A percentile compares a stretch with the other conserved stretches of the same genome.
phyloP scores from a whole-genome alignment of 2,329 filamentous ascomycete species.

The Hymenoscyphus scutula region DNA sequence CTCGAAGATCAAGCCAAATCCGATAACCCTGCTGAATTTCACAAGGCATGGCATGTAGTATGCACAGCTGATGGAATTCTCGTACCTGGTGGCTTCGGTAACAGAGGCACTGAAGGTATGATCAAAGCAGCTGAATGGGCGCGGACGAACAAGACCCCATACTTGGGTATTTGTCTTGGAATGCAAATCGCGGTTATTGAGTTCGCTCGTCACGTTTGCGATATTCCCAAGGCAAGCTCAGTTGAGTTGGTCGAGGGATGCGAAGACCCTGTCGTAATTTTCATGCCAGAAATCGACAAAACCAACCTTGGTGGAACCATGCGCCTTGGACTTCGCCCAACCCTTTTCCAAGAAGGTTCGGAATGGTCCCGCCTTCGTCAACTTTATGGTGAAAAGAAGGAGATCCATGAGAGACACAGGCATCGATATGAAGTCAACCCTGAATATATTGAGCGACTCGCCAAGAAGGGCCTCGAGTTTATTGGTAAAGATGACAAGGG shows the following conservation, averaged over 20 bases:
- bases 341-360: conserved; percentile 69
- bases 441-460: conserved; percentile 65
- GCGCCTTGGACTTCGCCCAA: conserved; percentile 74
- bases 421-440: conserved; percentile 93
- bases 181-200: conserved; percentile 86
- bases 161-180: conserved; percentile 78
- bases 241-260: conserved; percentile 35
- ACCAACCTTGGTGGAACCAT: conserved; percentile 74
- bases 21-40: conserved; percentile 67
- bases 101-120: conserved; percentile 81
- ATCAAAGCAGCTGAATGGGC: conserved; percentile 84
- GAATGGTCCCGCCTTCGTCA: conserved; percentile 77
- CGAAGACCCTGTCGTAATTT: conserved; percentile 61
- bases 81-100: conserved; percentile 63
- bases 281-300: conserved; percentile 86
- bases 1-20: conserved; percentile 67
- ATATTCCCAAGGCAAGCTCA: conserved; percentile 46
- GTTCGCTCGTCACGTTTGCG: conserved; percentile 73
- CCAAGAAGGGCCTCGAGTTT: conserved; percentile 69
- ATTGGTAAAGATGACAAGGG: conserved; percentile 77
- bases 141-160: conserved; percentile 75
- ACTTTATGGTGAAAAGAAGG: conserved; percentile 62
- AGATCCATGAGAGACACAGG: conserved; percentile 72
- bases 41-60: conserved; percentile 82
- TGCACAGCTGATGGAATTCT: conserved; percentile 65